phyloP scores from a whole-genome alignment of 1,139 yeast genomes.

The Wickerhamomyces sp. region DNA sequence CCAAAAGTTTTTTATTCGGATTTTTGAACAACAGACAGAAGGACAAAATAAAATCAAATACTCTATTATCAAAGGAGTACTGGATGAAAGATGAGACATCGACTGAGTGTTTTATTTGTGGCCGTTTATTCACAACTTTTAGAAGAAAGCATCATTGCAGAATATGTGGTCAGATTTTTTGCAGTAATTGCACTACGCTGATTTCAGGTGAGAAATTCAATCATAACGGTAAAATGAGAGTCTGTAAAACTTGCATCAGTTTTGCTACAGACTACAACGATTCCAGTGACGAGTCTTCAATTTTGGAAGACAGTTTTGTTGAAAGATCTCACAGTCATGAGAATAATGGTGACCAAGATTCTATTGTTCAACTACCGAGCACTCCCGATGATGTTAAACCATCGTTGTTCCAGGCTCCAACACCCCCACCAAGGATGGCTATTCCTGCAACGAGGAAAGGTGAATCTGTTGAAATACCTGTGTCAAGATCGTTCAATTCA shows the following conservation, averaged over 20 bases:
- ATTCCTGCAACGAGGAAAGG: conserved; percentile 80
- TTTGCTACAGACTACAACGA: conserved; percentile 58
- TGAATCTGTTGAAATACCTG: conserved; percentile 71
- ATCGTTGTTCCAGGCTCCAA: conserved; percentile 36
- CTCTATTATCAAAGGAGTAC: conserved; percentile 57
- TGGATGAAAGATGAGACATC: conserved; percentile 94
- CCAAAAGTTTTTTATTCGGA: conserved; percentile 39
- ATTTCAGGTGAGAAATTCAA: conserved; percentile 72
- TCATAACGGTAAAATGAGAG: conserved; percentile 66
- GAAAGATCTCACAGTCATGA: conserved; percentile 20
- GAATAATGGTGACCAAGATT: conserved; percentile 10
- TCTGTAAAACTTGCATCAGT: conserved; percentile 72
- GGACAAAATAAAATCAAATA: conserved; percentile 26
- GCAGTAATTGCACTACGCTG: conserved; percentile 78
- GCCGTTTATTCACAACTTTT: conserved; percentile 67
- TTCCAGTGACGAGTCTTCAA: conserved; percentile 55
- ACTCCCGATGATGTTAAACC: conserved; percentile 15
- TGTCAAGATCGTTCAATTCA: conserved; percentile 30
- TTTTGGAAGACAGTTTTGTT: conserved; percentile 29
- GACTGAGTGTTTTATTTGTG: conserved; percentile 74
- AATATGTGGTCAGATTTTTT: conserved; percentile 92
- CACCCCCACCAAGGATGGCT: conserved; percentile 74
- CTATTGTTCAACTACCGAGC: conserved; percentile 8
- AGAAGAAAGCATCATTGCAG: conserved; percentile 93
- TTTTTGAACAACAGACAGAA: conserved; percentile 37